Base-by-base conservation (phyloP, 2,329 filamentous ascomycete species). In the Fusarium torulosum region DNA sequence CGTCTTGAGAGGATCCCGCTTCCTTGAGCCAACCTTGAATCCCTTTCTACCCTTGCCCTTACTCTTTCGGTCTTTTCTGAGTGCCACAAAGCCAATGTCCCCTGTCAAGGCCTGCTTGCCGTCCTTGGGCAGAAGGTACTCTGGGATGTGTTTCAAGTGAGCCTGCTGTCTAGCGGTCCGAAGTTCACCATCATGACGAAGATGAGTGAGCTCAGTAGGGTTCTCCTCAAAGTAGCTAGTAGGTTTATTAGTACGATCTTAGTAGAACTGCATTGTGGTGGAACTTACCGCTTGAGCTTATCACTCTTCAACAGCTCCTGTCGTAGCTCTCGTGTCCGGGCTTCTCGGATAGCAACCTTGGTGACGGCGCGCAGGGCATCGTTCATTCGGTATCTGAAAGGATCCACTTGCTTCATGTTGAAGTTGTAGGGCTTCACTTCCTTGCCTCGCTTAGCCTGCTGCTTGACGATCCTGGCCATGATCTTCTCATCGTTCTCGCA, bases 361-460 rank as follows among this genome's bases (percentile, higher is more conserved):
- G 96, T 99, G 4, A 99, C 94, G 0, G 94, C 91, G 66, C 94
- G 88, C 40, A 99, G 83, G 1, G 95, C 96, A 77, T 98, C 96
- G 53, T 93, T 92, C 88, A 97, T 93, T 70, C 96, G 91, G 80
- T 99, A 99, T 20, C 95, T 87, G 83, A 99, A 98, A 5, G 92
- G 92, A 69, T 97, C 94, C 21, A 99, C 89, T 75, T 96, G 93
- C 76, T 91, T 89, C 90, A 96, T 96, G 80, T 97, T 94, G 76
- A 99, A 97, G 72, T 91, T 89, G 82, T 97, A 99, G 13, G 94
- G 92, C 76, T 96, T 92, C 31, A 98, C 84, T 75, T 93, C 91
- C 70, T 93, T 90, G 61, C 90, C 92, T 60, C 88, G 88, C 77
- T 95, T 94, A 14, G 82, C 82, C 78, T 98, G 95, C 56, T 92